A percentile compares a stretch with the other conserved stretches of the same genome.
Conservation (phyloP, 1,284 basidiomycete genomes). For the Taiwanofungus camphoratus region DNA sequence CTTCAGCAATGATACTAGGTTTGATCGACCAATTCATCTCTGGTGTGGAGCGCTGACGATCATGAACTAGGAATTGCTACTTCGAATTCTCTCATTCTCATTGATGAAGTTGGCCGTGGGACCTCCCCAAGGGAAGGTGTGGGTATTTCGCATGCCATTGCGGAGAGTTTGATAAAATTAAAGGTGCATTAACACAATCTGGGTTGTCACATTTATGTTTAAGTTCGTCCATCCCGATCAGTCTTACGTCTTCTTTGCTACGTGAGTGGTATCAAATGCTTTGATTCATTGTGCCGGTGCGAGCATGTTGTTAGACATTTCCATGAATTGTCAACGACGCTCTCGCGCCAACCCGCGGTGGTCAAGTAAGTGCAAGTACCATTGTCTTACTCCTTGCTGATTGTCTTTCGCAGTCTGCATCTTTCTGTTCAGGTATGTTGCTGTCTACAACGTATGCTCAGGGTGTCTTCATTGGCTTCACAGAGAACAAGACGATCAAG, state of each 20-base stretch:
- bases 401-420: slow-evolving; percentile 53
- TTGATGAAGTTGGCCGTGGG: slow-evolving; percentile 90
- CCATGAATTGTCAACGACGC: slow-evolving; percentile 58
- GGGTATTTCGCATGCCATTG: slow-evolving; percentile 89
- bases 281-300: not conserved
- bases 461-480: not conserved
- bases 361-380: slow-evolving; percentile 51
- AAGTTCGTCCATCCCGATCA: slow-evolving; percentile 30
- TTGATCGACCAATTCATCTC: not conserved
- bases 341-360: slow-evolving; percentile 67
- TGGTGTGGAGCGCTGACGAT: not conserved
- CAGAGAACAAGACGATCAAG: slow-evolving; percentile 49
- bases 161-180: slow-evolving; percentile 73
- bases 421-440: slow-evolving; percentile 72
- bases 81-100: slow-evolving; percentile 65
- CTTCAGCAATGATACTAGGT: slow-evolving; percentile 85
- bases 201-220: no score
- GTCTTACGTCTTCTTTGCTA: slow-evolving; percentile 87
- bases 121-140: slow-evolving; percentile 85
- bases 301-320: slow-evolving; percentile 51
- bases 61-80: slow-evolving; percentile 65
- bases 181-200: slow-evolving; percentile 45
- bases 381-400: not conserved
- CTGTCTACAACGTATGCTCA: not conserved
- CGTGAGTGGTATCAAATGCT: slow-evolving; percentile 47